phyloP scores from a whole-genome alignment of 2,329 filamentous ascomycete genomes.

The Ophiostoma perfectum region DNA sequence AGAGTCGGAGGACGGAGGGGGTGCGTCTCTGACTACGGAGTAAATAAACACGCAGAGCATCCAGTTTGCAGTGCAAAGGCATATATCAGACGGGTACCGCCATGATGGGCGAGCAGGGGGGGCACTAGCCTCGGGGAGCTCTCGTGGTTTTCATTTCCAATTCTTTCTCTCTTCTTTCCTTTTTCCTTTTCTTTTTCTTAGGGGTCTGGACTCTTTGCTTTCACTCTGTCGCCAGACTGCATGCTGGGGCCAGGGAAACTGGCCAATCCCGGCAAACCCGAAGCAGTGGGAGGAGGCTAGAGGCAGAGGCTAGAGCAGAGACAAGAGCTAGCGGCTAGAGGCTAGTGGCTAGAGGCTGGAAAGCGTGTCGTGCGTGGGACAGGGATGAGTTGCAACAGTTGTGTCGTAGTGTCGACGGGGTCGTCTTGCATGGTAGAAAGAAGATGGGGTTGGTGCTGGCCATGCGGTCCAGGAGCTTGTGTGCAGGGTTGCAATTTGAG shows the following conservation, averaged over 20 bases:
- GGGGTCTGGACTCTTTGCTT: not conserved
- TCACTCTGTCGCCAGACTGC: not conserved
- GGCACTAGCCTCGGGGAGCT: not conserved
- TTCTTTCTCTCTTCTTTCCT: not conserved
- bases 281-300: conserved; percentile 15
- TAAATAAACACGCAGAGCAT: not conserved
- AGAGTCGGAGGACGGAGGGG: not conserved
- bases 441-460: no score
- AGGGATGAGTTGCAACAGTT: not conserved
- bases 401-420: not conserved
- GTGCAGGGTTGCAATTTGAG: no score
- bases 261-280: conserved; percentile 24
- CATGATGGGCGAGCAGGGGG: not conserved
- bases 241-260: not conserved
- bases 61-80: not conserved
- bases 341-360: no score
- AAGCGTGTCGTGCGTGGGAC: not conserved
- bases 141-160: not conserved
- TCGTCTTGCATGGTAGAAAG: not conserved
- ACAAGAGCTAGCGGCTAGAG: not conserved
- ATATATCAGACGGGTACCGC: not conserved
- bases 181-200: not conserved
- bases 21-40: not conserved
- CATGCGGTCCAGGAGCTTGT: no score
- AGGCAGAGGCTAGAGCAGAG: not conserved